A percentile compares a stretch with the other conserved stretches of the same genome.
Conservation (phyloP, 2,329 filamentous ascomycete species). For the Geoglossum cookeanum region DNA sequence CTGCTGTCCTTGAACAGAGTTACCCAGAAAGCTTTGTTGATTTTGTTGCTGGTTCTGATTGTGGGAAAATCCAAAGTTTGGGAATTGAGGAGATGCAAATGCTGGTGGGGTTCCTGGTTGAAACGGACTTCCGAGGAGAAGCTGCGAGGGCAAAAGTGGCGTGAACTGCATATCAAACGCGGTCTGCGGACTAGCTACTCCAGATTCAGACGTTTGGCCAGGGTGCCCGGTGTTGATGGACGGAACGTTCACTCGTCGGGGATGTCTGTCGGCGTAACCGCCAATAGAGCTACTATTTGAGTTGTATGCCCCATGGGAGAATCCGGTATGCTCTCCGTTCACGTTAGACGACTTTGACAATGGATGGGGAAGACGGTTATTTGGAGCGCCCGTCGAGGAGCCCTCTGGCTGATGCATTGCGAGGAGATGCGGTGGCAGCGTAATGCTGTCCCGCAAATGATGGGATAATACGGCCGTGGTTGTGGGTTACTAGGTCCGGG, state of each 20-base stretch:
- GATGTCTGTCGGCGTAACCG: conserved; percentile 73
- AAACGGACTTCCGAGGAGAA: conserved; percentile 89
- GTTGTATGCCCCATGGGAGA: conserved; percentile 81
- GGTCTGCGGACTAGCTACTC: conserved; percentile 68
- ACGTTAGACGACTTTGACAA: conserved; percentile 49
- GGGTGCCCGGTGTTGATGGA: conserved; percentile 75
- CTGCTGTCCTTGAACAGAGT: conserved; percentile 53
- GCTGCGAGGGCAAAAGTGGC: conserved; percentile 78
- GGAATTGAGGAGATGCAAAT: conserved; percentile 82
- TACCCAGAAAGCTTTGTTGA: conserved; percentile 44
- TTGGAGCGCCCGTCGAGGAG: conserved; percentile 19
- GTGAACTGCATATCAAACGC: conserved; percentile 98
- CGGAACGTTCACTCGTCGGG: conserved; percentile 58
- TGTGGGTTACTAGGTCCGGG: conserved; percentile 42
- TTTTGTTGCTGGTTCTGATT: conserved; percentile 34
- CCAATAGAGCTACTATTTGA: conserved; percentile 54
- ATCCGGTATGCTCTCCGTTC: conserved; percentile 56
- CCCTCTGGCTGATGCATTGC: conserved; percentile 78
- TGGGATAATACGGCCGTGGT: conserved; percentile 71
- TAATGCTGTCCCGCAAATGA: conserved; percentile 61
- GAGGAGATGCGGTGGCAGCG: conserved; percentile 67
- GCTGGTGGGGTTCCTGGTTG: conserved; percentile 83
- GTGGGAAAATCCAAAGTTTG: conserved; percentile 62
- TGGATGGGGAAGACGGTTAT: conserved; percentile 46
- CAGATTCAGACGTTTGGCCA: conserved; percentile 31